Evolutionary conservation across 495 filamentous ascomycete genomes (phyloP).

Genomic region (Chaetomium tenue): DNA sequence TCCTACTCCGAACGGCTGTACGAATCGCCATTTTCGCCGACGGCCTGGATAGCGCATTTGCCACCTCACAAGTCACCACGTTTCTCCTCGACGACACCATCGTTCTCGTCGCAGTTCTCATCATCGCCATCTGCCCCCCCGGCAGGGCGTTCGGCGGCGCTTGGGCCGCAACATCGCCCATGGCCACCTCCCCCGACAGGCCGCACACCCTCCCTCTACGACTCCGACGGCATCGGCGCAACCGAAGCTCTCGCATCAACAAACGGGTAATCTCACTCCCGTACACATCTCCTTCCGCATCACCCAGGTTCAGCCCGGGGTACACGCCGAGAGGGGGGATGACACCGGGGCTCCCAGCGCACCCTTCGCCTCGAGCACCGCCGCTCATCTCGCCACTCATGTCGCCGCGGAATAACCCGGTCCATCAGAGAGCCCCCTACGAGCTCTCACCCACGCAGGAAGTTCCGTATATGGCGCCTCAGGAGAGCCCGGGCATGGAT

Average conservation of each 20-base stretch:
- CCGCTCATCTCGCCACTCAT: constrained; percentile 4
- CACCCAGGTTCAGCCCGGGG: constrained; percentile 17
- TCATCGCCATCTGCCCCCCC: constrained; percentile 29
- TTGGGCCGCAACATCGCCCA: constrained; percentile 35
- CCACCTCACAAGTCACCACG: constrained; percentile 32
- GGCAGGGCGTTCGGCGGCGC: constrained; percentile 34
- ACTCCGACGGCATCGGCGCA: constrained; percentile 12
- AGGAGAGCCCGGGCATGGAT: constrained; percentile 18
- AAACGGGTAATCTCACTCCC: constrained; percentile 20
- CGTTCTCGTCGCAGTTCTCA: constrained; percentile 36
- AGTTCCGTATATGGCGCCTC: constrained; percentile 18
- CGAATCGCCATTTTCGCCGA: constrained; percentile 37
- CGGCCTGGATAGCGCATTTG: constrained; percentile 29
- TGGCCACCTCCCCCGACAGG: constrained; percentile 13
- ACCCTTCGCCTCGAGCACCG: constrained; percentile 11
- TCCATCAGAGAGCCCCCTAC: constrained; percentile 24
- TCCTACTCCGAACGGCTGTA: constrained; percentile 38
- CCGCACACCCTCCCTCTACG: constrained; percentile 5
- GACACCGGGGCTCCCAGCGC: constrained; percentile 14
- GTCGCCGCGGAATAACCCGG: constrained; percentile 24
- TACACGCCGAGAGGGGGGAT: not conserved
- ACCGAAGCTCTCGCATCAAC: constrained; percentile 5
- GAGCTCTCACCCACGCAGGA: constrained; percentile 13
- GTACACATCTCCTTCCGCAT: constrained; percentile 1
- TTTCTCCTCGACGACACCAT: constrained; percentile 42